phyloP scores from a whole-genome alignment of 176 grass and related monocot species.

The Oryza australiensis region DNA sequence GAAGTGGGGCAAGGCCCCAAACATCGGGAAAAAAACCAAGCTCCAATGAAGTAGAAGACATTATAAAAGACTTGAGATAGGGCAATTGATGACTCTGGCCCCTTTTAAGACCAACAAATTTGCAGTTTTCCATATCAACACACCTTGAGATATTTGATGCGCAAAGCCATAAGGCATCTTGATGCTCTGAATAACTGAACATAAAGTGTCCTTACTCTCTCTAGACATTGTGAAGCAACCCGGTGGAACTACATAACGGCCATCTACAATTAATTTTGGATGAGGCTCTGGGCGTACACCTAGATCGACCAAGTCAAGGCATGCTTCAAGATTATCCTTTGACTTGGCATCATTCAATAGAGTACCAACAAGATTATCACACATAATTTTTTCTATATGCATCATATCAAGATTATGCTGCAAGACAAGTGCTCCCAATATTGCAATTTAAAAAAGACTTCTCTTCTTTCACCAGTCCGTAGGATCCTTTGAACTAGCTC shows the following conservation, averaged over 20 bases:
- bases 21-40: too few species aligned
- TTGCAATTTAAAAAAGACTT: neutral
- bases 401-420: neutral
- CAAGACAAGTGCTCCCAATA: neutral
- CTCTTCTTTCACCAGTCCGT: neutral
- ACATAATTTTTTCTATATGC: neutral
- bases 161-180: neutral
- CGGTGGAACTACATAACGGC: neutral
- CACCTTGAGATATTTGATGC: neutral
- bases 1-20: too few species aligned
- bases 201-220: neutral
- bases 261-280: neutral
- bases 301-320: neutral
- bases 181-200: neutral
- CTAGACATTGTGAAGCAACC: neutral
- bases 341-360: neutral
- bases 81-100: conserved; percentile 3
- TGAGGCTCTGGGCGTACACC: neutral
- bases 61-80: too few species aligned
- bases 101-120: neutral
- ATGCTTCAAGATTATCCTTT: neutral
- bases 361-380: neutral
- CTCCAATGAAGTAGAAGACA: too few species aligned
- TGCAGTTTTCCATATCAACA: neutral
- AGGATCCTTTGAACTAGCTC: neutral